phyloP scores from a whole-genome alignment of 108 stramenopile species.

The Cyclostephanos invisitatus region DNA sequence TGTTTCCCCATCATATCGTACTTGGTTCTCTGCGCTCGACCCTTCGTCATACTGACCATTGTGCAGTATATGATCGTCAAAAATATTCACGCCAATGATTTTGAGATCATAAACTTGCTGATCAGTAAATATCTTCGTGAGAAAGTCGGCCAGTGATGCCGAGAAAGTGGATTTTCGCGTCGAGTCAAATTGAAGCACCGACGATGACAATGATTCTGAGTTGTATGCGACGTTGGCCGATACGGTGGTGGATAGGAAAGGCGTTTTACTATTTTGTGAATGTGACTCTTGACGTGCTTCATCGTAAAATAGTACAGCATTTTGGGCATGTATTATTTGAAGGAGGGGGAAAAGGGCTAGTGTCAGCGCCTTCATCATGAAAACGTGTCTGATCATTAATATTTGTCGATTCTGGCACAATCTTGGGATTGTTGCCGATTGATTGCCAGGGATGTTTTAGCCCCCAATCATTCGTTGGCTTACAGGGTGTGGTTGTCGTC shows the following conservation, averaged over 20 bases:
- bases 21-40: neutral
- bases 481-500: neutral
- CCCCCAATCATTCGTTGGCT: neutral
- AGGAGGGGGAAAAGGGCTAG: neutral
- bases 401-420: neutral
- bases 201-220: constrained; percentile 1
- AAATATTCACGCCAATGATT: neutral
- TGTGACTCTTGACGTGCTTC: neutral
- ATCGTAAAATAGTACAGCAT: neutral
- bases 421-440: neutral
- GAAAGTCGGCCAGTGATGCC: constrained; percentile 3
- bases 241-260: constrained; percentile 9
- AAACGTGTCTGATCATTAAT: neutral
- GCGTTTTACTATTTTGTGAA: neutral
- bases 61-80: constrained; percentile 5
- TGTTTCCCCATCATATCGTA: neutral
- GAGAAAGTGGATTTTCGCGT: constrained; percentile 4
- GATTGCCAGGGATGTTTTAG: neutral
- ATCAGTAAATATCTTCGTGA: constrained; percentile 5
- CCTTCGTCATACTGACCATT: constrained; percentile 4
- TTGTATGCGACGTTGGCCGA: neutral
- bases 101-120: constrained; percentile 13
- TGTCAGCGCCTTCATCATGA: neutral
- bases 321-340: constrained; percentile 5
- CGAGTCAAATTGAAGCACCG: neutral